Percentiles rank a stretch among this genome's conserved stretches.
phyloP scores from a whole-genome alignment of 805 yeast species.

The Cyberlindnera veronae region DNA sequence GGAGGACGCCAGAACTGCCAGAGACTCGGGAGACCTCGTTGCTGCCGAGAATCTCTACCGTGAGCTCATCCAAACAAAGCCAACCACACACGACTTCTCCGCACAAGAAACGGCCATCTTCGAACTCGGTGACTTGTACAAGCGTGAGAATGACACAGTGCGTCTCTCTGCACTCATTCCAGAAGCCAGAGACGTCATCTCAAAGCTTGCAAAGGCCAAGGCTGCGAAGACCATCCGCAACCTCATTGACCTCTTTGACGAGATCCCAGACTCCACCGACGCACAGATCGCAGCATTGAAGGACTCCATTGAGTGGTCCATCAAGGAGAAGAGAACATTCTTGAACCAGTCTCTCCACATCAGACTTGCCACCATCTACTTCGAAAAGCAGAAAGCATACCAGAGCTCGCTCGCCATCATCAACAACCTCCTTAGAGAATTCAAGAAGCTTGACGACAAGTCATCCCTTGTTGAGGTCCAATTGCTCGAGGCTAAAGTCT shows the following conservation, averaged over 20 bases:
- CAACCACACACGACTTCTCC: conserved; percentile 25
- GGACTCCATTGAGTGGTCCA: conserved; percentile 86
- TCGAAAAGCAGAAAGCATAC: conserved; percentile 55
- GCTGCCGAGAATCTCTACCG: conserved; percentile 61
- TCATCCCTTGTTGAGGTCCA: conserved; percentile 94
- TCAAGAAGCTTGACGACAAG: conserved; percentile 93
- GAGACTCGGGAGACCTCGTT: conserved; percentile 45
- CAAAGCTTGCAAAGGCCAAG: conserved; percentile 85
- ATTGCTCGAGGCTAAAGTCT: conserved; percentile 82
- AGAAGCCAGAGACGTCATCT: conserved; percentile 66
- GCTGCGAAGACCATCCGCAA: conserved; percentile 86
- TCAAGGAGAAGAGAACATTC: conserved; percentile 77
- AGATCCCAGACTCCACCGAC: conserved; percentile 57
- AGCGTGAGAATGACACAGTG: conserved; percentile 41
- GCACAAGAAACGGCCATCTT: conserved; percentile 40
- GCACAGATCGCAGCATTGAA: conserved; percentile 69
- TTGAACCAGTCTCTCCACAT: conserved; percentile 85
- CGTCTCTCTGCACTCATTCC: conserved; percentile 61
- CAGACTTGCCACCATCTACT: conserved; percentile 73
- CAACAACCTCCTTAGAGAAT: conserved; percentile 70
- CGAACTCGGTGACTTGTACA: conserved; percentile 74
- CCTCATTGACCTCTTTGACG: conserved; percentile 74
- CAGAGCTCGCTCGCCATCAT: conserved; percentile 72
- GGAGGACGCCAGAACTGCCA: conserved; percentile 55
- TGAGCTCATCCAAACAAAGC: conserved; percentile 40